Base-by-base conservation (phyloP, 1,139 yeast species). In the Magnusiomyces ingens region DNA sequence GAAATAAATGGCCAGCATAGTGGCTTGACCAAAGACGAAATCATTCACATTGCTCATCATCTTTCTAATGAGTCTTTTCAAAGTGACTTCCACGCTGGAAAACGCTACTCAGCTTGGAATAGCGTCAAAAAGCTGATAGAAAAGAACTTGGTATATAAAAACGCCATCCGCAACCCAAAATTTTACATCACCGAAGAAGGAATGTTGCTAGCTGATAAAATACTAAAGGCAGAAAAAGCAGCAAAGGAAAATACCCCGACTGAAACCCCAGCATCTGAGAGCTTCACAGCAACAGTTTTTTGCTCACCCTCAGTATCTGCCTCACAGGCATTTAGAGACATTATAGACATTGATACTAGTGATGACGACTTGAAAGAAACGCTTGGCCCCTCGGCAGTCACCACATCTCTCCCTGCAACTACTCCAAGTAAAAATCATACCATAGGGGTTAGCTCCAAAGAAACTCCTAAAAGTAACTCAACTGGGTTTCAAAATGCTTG, bases 171-270 rank as follows among this genome's bases (percentile, higher is more conserved):
- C 22, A 62, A 60, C 45, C 55, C 64, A 6, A 93, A 94, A 0
- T 90, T 81, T 64, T 75, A 69, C 48, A 69, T 91, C 21, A 89
- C 96, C 0, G 91, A 84, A n/a, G 81, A 75, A 50, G 98, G 98
- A 0, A 64, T 70, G 3, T 77, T 71, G 32, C 70, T 90, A 57
- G 96, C 96, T 0, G 70, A 72, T 50, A 73, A 75, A 19, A 72
- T 89, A 59, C 75, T 77, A 57, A 68, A 66, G 37, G 77, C 80
- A 1, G 83, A 79, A 56, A 58, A 36, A 61, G 18, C 41, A 5
- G 18, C 41, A 37, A 15, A 37, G 15, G n/a, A n/a, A 37, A 5
- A 37, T 37, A n/a, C 41, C 18, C 15, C 18, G 18, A 4, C 22
- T 19, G n/a, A 4, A 40, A 40, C 13, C n/a, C 6, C 15, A 6